Evolutionary conservation across 805 yeast species (phyloP).

Genomic region (Saccharomycopsis oosterbeekiorum): DNA sequence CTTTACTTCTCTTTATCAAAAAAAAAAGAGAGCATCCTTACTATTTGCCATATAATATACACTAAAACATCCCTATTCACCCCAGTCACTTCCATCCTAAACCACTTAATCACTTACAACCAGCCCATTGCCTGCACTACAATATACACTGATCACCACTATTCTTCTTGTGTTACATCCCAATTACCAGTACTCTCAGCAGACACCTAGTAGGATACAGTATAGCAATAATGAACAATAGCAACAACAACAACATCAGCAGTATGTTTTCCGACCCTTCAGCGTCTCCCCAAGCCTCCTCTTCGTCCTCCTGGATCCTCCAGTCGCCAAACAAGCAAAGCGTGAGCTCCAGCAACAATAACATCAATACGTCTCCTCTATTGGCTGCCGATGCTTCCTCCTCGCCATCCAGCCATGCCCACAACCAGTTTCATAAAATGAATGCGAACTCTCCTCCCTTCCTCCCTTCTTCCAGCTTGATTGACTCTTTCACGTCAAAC

Average conservation of each 20-base stretch:
- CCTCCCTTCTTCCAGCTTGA: neutral
- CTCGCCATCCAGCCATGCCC: neutral
- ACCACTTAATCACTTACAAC: too few relatives aligned
- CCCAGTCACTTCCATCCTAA: neutral
- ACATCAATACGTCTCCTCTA: neutral
- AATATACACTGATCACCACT: neutral
- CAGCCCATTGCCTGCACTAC: too few relatives aligned
- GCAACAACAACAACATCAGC: neutral
- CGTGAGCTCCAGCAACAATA: neutral
- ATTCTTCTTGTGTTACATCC: neutral
- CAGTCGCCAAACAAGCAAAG: neutral
- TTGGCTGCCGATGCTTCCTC: neutral
- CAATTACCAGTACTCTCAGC: too few relatives aligned
- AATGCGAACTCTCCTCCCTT: neutral
- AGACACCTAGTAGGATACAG: too few relatives aligned
- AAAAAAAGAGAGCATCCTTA: neutral
- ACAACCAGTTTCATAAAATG: neutral
- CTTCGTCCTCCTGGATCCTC: neutral
- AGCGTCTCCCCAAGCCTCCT: neutral
- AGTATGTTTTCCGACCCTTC: neutral
- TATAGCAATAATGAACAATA: neutral
- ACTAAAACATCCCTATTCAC: neutral
- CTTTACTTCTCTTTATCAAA: neutral
- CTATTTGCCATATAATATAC: too few relatives aligned
- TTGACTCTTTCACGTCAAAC: neutral